Evolutionary conservation across 345 rosid species (phyloP).

Genomic region (Pistacia vera): DNA sequence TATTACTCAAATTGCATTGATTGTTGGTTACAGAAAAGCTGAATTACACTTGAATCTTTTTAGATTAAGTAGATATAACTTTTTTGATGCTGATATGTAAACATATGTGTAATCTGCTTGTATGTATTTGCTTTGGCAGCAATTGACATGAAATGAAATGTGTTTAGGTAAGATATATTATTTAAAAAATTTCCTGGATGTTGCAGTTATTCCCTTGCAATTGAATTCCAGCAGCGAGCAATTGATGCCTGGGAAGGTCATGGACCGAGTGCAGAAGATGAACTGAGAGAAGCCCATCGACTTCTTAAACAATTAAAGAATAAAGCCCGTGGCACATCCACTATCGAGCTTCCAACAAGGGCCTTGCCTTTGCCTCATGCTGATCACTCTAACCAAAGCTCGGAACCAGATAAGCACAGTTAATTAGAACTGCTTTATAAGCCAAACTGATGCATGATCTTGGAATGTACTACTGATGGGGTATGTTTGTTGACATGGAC

Average conservation of each 20-base stretch:
- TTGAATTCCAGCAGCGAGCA: slow-evolving; percentile 80
- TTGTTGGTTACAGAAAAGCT: slow-evolving; percentile 6
- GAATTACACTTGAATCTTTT: slow-evolving; percentile 8
- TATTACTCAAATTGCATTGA: slow-evolving; percentile 9
- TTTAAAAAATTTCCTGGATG: slow-evolving; percentile 15
- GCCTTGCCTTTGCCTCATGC: slow-evolving; percentile 50
- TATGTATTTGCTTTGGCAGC: not conserved
- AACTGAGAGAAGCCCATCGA: slow-evolving; percentile 59
- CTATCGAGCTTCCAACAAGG: slow-evolving; percentile 34
- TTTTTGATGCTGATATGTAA: not conserved
- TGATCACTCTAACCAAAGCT: slow-evolving; percentile 23
- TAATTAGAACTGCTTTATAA: slow-evolving; percentile 15
- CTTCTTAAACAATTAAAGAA: slow-evolving; percentile 61
- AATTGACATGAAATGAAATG: not conserved
- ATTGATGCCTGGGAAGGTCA: slow-evolving; percentile 85
- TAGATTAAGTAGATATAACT: not conserved
- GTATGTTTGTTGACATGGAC: too few relatives aligned
- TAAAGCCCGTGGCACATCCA: slow-evolving; percentile 52
- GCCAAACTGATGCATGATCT: not conserved
- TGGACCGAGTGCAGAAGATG: slow-evolving; percentile 64
- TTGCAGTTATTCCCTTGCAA: slow-evolving; percentile 75
- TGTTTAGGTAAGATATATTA: not conserved
- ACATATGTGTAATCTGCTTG: too few relatives aligned
- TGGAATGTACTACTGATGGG: slow-evolving; percentile 1
- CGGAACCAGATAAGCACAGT: slow-evolving; percentile 6